phyloP scores from a whole-genome alignment of 768 basidiomycete species.

The Russula virescens region DNA sequence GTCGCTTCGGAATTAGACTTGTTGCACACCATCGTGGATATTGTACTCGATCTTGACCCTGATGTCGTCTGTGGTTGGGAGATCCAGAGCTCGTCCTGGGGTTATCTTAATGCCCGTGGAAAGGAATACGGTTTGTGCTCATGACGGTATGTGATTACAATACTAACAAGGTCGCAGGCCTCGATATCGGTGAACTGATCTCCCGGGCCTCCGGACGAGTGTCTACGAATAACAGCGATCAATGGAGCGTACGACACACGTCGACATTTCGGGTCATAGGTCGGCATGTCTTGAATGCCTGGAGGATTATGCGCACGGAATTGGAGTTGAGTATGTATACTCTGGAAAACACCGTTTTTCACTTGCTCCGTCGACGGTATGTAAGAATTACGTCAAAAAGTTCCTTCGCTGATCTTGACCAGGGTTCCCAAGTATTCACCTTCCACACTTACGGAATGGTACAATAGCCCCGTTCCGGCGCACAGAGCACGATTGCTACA shows the following conservation, averaged over 20 bases:
- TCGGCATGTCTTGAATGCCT: slow-evolving; percentile 87
- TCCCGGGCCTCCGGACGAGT: slow-evolving; percentile 61
- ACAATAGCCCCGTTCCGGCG: slow-evolving; percentile 55
- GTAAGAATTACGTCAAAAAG: slow-evolving; percentile 19
- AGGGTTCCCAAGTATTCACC: slow-evolving; percentile 22
- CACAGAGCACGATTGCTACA: slow-evolving; percentile 51
- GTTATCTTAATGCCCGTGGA: slow-evolving; percentile 73
- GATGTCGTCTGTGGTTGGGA: slow-evolving; percentile 95
- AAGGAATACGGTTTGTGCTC: slow-evolving; percentile 45
- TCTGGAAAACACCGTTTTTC: slow-evolving; percentile 85
- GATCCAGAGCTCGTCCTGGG: slow-evolving; percentile 84
- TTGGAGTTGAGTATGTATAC: slow-evolving; percentile 72
- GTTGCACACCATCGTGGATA: slow-evolving; percentile 69
- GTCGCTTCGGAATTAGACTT: slow-evolving; percentile 73
- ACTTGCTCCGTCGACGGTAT: slow-evolving; percentile 71
- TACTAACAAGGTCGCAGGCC: slow-evolving; percentile 39
- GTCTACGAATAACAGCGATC: slow-evolving; percentile 39
- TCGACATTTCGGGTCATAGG: slow-evolving; percentile 83
- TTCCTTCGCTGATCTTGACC: not conserved
- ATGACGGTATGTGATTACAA: not conserved
- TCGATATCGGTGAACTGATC: slow-evolving; percentile 67
- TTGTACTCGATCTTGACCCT: slow-evolving; percentile 74
- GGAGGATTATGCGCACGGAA: slow-evolving; percentile 89
- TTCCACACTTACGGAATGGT: slow-evolving; percentile 51
- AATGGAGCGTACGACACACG: slow-evolving; percentile 69